phyloP scores from a whole-genome alignment of 2,329 filamentous ascomycete genomes.

The Ascosphaera aggregata region DNA sequence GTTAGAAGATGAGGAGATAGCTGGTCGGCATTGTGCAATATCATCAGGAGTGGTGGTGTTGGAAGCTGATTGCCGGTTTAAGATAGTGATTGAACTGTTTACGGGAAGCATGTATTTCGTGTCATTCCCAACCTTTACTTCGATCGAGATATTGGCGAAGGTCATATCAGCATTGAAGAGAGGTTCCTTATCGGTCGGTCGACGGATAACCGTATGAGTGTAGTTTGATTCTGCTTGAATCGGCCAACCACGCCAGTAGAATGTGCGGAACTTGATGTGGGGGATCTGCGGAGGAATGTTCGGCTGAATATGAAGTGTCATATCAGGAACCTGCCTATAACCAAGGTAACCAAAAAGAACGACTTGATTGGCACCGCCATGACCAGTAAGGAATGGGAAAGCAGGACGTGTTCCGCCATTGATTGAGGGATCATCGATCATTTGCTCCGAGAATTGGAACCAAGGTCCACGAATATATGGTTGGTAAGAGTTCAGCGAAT shows the following conservation, averaged over 20 bases:
- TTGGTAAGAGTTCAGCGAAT: constrained; percentile 36
- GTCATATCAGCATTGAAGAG: constrained; percentile 29
- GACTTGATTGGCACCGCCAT: constrained; percentile 45
- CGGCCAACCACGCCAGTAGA: constrained; percentile 43
- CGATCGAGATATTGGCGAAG: constrained; percentile 31
- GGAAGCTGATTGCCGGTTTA: constrained; percentile 34
- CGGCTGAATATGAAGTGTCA: constrained; percentile 37
- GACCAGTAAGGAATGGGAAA: constrained; percentile 47
- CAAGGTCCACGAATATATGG: constrained; percentile 44
- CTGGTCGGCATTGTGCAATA: constrained; percentile 39
- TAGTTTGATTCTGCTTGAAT: constrained; percentile 37
- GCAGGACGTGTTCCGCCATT: constrained; percentile 47
- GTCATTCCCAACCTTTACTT: constrained; percentile 31
- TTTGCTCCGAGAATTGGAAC: constrained; percentile 48
- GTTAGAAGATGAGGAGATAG: constrained; percentile 23
- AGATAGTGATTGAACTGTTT: constrained; percentile 28
- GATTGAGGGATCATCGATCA: constrained; percentile 32
- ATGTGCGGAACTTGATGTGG: constrained; percentile 34
- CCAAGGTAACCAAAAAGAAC: constrained; percentile 45
- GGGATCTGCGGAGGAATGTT: constrained; percentile 41
- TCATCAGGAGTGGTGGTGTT: constrained; percentile 33
- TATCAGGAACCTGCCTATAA: constrained; percentile 33
- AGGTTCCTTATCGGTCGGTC: constrained; percentile 20
- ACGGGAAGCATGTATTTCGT: constrained; percentile 23
- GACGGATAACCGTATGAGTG: constrained; percentile 39